Evolutionary conservation across 257 asterid genomes (phyloP).

Genomic region (Coffea canephora): DNA sequence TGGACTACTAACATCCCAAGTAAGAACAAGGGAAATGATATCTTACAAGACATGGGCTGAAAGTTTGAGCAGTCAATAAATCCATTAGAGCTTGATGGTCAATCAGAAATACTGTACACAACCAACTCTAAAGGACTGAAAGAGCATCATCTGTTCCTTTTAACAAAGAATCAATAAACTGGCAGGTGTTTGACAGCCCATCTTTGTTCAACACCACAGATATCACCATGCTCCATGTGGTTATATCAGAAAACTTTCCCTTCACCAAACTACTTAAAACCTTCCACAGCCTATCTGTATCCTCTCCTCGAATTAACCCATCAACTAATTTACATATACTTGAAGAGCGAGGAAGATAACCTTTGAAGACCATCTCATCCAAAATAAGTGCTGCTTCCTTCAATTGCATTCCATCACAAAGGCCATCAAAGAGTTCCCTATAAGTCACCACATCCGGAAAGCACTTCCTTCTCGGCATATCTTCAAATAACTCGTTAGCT

Average conservation of each 20-base stretch:
- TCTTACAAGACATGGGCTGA: background rate
- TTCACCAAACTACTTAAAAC: constrained; percentile 43
- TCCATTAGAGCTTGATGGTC: background rate
- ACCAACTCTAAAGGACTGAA: background rate
- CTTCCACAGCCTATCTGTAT: constrained; percentile 33
- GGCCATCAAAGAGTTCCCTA: constrained; percentile 57
- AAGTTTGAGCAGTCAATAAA: background rate
- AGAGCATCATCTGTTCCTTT: constrained; percentile 8
- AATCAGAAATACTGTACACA: background rate
- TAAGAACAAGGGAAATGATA: background rate
- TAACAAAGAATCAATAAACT: constrained; percentile 35
- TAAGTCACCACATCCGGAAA: constrained; percentile 65
- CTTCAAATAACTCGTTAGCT: constrained; percentile 67
- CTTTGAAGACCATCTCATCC: constrained; percentile 74
- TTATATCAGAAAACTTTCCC: constrained; percentile 46
- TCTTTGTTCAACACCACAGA: constrained; percentile 37
- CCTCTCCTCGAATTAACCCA: constrained; percentile 31
- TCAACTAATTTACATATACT: constrained; percentile 36
- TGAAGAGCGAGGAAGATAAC: constrained; percentile 46
- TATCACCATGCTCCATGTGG: constrained; percentile 48
- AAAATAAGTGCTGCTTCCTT: constrained; percentile 57
- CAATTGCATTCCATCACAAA: constrained; percentile 51
- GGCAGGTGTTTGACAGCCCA: constrained; percentile 26
- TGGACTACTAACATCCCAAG: background rate
- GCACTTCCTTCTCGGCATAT: constrained; percentile 65